Evolutionary conservation across 2,329 filamentous ascomycete species (phyloP), one percentile per base, ranked within the genome.

Genomic region (Penicillium sp.): DNA sequence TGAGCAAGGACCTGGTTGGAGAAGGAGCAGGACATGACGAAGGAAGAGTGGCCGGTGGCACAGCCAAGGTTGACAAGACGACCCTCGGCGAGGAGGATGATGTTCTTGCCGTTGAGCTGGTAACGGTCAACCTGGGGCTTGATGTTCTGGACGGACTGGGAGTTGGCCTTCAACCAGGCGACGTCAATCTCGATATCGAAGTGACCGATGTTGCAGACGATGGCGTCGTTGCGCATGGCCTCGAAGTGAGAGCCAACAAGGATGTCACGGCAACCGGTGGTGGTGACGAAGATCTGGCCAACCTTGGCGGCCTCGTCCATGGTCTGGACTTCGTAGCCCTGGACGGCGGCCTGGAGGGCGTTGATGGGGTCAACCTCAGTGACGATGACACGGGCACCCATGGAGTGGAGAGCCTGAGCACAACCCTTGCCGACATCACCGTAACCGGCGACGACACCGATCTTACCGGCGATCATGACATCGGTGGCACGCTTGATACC

Each of bases 11-110:
- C 94, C 86, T 99, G 94, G 89, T 99, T 99, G 86, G 92, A 96
- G 89, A 99, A 99, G 63, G 93, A 97, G 89, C 94, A 99, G 71
- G 92, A 97, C 94, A 99, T 97, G 84, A 99, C 94, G 80, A 99
- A 99, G 49, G 93, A 97, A 67, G 92, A 96, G 89, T 99, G 94
- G 68, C 94, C 94, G 63, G 94, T 99, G 75, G 94, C 94, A 81
- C 94, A 99, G 79, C 94, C 94, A 70, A 99, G 85, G 89, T 99
- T 99, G 83, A 99, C 94, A 65, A 99, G 90, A 84, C 94, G 93
- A 69, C 94, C 94, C 84, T 97, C 94, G 62, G 94, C 94, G 63
- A 99, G 87, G 71, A 99, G 92, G 81, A 99, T 96, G 85, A 99
- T 92, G 86, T 97, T 89, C 71, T 90, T 88, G 81, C 94, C 94